Conservation (phyloP, 228 moss, liverwort and hornwort genomes). For the Sphagnum fallax region DNA sequence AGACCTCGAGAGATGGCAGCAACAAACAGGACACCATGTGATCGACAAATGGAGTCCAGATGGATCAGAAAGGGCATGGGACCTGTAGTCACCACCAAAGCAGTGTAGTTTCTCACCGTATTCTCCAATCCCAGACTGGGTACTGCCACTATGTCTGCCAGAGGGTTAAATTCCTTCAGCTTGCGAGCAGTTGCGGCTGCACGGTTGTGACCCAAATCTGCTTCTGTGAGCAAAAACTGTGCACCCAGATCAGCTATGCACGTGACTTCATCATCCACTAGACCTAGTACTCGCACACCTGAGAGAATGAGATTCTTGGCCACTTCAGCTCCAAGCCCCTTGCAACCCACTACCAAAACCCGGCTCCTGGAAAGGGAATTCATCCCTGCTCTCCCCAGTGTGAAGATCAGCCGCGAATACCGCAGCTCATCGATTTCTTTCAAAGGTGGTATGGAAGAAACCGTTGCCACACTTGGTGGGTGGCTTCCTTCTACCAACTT, state of each 20-base stretch:
- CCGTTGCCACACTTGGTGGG: constrained; percentile 14
- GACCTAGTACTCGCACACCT: constrained; percentile 80
- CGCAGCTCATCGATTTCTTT: constrained; percentile 72
- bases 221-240: constrained; percentile 62
- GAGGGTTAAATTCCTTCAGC: constrained; percentile 65
- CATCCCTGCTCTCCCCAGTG: constrained; percentile 68
- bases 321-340: constrained; percentile 78
- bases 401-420: constrained; percentile 76
- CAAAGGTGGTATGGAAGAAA: constrained; percentile 6
- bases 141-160: constrained; percentile 54
- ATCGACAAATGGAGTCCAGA: constrained; percentile 62
- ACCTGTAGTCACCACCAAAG: constrained; percentile 71
- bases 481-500: constrained; percentile 36
- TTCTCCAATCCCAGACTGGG: constrained; percentile 53
- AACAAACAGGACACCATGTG: constrained; percentile 64
- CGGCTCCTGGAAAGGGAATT: constrained; percentile 55
- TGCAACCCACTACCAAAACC: constrained; percentile 81
- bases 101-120: constrained; percentile 59
- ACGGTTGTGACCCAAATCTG: constrained; percentile 72
- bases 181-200: constrained; percentile 74
- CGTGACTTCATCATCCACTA: constrained; percentile 78
- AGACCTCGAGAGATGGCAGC: constrained; percentile 72
- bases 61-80: constrained; percentile 52
- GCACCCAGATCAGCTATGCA: constrained; percentile 72
- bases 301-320: constrained; percentile 88